Base-by-base conservation (phyloP, 176 grass and related monocot species). In the Cenchrus fungigraminus region DNA sequence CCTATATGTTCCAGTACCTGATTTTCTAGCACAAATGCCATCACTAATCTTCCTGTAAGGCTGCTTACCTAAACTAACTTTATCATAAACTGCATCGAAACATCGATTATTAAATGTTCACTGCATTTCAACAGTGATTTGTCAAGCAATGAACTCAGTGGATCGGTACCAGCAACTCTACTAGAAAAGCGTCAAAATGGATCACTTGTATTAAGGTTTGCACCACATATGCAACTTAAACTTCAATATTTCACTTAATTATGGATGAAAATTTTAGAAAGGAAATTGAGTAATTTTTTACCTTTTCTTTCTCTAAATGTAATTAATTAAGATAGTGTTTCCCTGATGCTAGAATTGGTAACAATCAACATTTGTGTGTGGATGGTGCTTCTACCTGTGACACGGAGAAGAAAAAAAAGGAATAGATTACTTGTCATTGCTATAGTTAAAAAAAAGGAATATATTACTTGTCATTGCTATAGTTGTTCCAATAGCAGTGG, bases 181-280 rank as follows among this genome's bases (percentile, higher is more conserved):
- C 40, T 90, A 4, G 51, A 85, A 73, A 94, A 73, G 80, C 69
- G 12, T 20, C 50, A 65, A 81, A 81, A 86, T 60, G 89, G 83
- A 50, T 77, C 61, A 28, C 87, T 93, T 53, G 67, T 58, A 46
- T 63, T 97, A 56, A 97, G 94, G 94, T 97, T 68, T 80, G 68
- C 12, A 86, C 68, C 66, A 37, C 14, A 52, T 61, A 57, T n/a
- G 1, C 2, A 83, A 60, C n/a, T 20, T 60, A 37, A n/a, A 4
- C 12, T 68, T 55, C 16, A 15, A 54, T 8, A 65, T 4, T 68
- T 55, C 17, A 77, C 1, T 44, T 45, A 9, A 68, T 72, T 45
- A 19, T 9, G 40, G 20, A 71, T 6, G 42, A 19, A 71, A 46
- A 49, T 49, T 10, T 25, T 71, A 47, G 19, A 44, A 44, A 6